These are phyloP conservation scores for Neoboletus brunneissimus DNA, from an alignment of 768 basidiomycete species.

Conservation along the genomic window DNA sequence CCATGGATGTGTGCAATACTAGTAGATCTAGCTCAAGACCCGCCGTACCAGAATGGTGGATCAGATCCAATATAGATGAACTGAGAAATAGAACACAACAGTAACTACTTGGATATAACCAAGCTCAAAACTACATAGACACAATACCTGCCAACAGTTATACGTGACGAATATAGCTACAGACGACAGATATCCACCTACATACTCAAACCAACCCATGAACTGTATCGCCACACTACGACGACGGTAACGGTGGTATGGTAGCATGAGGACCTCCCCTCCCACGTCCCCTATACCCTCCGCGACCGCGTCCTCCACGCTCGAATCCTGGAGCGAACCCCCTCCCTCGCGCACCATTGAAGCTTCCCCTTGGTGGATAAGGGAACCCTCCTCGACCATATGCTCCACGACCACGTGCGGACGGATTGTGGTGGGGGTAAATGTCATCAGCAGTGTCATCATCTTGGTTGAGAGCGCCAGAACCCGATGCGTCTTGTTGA, in stretches of 20 bases:
- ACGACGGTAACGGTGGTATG: conserved; percentile 4
- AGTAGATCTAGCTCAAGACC: background rate
- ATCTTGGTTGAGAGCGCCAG: background rate
- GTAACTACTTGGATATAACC: too few relatives aligned
- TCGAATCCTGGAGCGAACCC: conserved; percentile 29
- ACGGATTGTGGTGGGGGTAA: background rate
- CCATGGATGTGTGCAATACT: conserved; percentile 35
- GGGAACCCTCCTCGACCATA: conserved; percentile 34
- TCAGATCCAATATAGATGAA: too few relatives aligned
- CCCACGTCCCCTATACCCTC: conserved; percentile 34
- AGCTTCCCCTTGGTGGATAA: conserved; percentile 23
- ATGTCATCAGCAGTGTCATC: conserved; percentile 4
- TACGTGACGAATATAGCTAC: conserved; percentile 5
- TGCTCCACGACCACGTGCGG: conserved; percentile 24
- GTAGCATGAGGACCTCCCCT: conserved; percentile 16
- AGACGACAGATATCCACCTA: background rate
- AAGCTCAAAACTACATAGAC: background rate
- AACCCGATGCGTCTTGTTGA: background rate
- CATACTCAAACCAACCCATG: background rate
- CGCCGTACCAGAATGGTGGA: background rate
- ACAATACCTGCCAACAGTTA: background rate
- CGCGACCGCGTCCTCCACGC: conserved; percentile 33
- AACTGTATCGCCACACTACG: background rate
- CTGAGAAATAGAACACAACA: too few relatives aligned
- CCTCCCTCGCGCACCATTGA: conserved; percentile 29